Base-by-base conservation (phyloP, 805 yeast genomes). In the Scheffersomyces amazonensis region DNA sequence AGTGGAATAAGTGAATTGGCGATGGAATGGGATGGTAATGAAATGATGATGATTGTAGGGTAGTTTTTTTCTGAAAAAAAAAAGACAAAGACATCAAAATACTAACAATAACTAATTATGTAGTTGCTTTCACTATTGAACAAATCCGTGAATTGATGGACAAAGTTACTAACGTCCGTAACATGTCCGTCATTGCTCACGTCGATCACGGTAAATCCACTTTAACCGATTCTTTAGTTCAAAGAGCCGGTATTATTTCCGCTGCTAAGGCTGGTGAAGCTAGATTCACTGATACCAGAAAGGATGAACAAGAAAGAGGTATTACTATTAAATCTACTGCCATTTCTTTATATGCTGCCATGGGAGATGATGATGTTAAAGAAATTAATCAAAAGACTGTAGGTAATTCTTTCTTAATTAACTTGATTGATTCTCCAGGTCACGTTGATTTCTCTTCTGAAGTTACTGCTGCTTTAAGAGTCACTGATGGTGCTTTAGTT, bases 181-280 rank as follows among this genome's bases (percentile, higher is more conserved):
- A 93, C 95, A 93, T 91, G 95, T 91, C 98, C 76, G 99, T 91
- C 75, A 93, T 93, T 84, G 99, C 99, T 67, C 99, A 91, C 81
- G 98, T 91, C 86, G 99, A 91, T 83, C 99, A 93, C 82, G 99
- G 99, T 80, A 91, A 91, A 76, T 90, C 97, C 58, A 91, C 99
- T 62, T 83, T 91, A 75, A 91, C 99, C 75, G 99, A 91, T 77
- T 93, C 99, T 53, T 85, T 91, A 70, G 98, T 91, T 63, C 98
- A 91, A 80, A 85, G 84, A 66, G 99, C 99, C 58, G 99, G 99
- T 88, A 91, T 93, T 73, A 91, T 91, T 66, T 93, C 98, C 43
- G 97, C 99, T 64, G 97, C 96, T 65, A 88, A 88, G 80, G 99
- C 99, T 52, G 99, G 99, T 84, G 98, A 93, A 69, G 99, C 98